A percentile compares a stretch with the other conserved stretches of the same genome.
Conservation (phyloP, 2,329 filamentous ascomycete genomes). For the Aulographum hederae region DNA sequence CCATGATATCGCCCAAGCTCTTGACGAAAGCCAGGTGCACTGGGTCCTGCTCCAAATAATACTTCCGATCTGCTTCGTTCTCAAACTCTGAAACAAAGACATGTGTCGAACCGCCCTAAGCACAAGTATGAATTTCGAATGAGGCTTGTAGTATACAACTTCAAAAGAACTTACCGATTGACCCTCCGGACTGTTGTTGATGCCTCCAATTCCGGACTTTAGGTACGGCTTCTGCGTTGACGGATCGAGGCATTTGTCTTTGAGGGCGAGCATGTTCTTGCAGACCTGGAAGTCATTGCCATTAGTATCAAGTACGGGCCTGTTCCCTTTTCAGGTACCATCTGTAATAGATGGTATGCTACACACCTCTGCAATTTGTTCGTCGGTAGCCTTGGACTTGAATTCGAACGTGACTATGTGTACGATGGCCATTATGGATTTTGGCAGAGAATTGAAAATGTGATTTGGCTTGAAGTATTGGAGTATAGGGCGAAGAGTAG, state of each 20-base stretch:
- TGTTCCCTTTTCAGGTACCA: too few relatives aligned
- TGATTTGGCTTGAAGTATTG: too few relatives aligned
- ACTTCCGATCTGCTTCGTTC: constrained; percentile 43
- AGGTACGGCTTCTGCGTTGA: constrained; percentile 42
- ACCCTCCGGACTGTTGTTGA: constrained; percentile 43
- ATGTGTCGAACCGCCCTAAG: constrained; percentile 46
- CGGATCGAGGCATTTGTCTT: constrained; percentile 41
- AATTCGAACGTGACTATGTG: constrained; percentile 54
- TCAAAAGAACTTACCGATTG: constrained; percentile 35
- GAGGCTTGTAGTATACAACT: not conserved
- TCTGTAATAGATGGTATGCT: too few relatives aligned
- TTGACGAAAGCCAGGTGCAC: constrained; percentile 42
- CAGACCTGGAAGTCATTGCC: too few relatives aligned
- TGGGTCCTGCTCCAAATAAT: constrained; percentile 49
- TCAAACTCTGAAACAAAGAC: constrained; percentile 52
- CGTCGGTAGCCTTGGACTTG: constrained; percentile 30
- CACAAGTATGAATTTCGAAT: not conserved
- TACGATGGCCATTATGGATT: constrained; percentile 37
- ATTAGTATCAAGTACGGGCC: constrained; percentile 2
- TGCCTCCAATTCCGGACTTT: constrained; percentile 36
- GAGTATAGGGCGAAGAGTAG: too few relatives aligned
- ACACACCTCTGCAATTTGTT: constrained; percentile 38
- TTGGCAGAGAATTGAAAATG: not conserved
- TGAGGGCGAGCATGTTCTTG: constrained; percentile 36
- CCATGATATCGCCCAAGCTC: constrained; percentile 27